Evolutionary conservation across 1,284 basidiomycete genomes (phyloP).

Genomic region (Porogramme epimiltina): DNA sequence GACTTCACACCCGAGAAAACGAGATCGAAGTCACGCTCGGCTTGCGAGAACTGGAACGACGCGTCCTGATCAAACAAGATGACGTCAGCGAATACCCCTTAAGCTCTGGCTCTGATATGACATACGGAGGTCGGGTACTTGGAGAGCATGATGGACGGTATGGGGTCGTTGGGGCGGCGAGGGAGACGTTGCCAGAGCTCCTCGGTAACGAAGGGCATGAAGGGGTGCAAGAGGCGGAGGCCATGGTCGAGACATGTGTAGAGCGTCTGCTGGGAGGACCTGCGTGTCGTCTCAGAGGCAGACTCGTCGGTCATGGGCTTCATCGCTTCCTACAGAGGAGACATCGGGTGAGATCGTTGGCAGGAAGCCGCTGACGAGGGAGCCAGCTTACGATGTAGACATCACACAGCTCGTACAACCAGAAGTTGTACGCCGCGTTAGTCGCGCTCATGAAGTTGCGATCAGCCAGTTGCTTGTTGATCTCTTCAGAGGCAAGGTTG

Average conservation of each 20-base stretch:
- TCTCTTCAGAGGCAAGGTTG: conserved; percentile 76
- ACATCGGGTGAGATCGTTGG: neutral
- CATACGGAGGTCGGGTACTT: conserved; percentile 80
- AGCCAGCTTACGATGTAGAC: conserved; percentile 81
- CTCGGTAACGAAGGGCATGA: conserved; percentile 99
- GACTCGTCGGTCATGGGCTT: conserved; percentile 92
- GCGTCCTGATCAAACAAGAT: conserved; percentile 47
- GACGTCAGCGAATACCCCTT: neutral
- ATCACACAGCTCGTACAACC: conserved; percentile 98
- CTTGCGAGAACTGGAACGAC: conserved; percentile 71
- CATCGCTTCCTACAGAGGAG: conserved; percentile 82
- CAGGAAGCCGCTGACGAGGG: neutral
- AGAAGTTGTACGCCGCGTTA: conserved; percentile 88
- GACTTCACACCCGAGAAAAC: conserved; percentile 82
- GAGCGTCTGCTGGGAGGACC: conserved; percentile 93
- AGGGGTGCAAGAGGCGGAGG: conserved; percentile 90
- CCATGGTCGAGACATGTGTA: conserved; percentile 95
- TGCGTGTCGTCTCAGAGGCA: conserved; percentile 61
- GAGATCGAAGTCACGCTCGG: conserved; percentile 84
- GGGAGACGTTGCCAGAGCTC: conserved; percentile 98
- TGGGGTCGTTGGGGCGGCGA: conserved; percentile 78
- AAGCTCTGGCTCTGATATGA: conserved; percentile 11
- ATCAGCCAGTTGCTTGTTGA: conserved; percentile 77
- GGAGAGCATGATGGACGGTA: conserved; percentile 89
- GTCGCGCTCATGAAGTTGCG: conserved; percentile 96